Evolutionary conservation across 768 basidiomycete genomes (phyloP).

Genomic region (Pleurotus salmoneostramineus): DNA sequence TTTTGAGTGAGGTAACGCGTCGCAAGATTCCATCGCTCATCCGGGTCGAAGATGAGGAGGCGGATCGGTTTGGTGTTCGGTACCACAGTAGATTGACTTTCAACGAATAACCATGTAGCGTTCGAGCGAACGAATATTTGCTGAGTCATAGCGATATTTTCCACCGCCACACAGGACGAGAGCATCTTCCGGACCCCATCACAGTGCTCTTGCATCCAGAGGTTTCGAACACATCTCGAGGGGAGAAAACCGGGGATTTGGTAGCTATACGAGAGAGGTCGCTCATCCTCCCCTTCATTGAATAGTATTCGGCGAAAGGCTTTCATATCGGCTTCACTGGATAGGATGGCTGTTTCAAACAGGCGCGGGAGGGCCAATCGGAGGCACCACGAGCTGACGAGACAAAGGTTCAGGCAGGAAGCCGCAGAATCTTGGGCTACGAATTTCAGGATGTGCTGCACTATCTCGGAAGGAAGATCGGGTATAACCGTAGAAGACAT

Average conservation of each 20-base stretch:
- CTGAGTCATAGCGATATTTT: not conserved
- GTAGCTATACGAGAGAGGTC: not conserved
- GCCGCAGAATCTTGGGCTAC: not conserved
- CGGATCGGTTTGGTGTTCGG: constrained; percentile 7
- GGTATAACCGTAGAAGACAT: not conserved
- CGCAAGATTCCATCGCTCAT: constrained; percentile 10
- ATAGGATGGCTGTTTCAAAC: not conserved
- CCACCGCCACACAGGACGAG: constrained; percentile 4
- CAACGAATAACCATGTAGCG: not conserved
- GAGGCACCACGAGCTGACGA: not conserved
- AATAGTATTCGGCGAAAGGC: not conserved
- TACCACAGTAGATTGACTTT: not conserved
- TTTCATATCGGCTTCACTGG: not conserved
- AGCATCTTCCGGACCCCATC: not conserved
- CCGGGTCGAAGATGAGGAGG: constrained; percentile 13
- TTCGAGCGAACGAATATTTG: not conserved
- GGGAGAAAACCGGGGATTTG: not conserved
- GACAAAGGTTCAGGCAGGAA: not conserved
- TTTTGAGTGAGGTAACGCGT: not conserved
- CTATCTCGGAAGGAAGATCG: not conserved
- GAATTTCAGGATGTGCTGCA: not conserved
- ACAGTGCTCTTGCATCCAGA: not conserved
- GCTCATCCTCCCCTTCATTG: not conserved
- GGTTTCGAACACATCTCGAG: not conserved
- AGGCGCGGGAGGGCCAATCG: not conserved